Base-by-base conservation (phyloP, 352 stramenopile genomes). In the Pythium oligandrum region DNA sequence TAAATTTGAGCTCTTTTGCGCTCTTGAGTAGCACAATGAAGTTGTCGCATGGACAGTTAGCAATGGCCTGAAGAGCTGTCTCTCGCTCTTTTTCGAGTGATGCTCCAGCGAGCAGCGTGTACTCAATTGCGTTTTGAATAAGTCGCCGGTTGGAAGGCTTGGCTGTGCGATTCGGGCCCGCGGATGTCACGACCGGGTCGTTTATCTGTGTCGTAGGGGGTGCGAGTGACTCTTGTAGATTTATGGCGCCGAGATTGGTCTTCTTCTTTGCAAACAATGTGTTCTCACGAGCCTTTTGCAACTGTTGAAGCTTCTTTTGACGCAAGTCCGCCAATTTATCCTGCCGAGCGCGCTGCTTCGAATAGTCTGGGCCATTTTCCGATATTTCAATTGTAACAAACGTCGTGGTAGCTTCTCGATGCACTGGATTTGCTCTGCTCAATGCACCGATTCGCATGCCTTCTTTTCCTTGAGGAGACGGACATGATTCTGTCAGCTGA, bases 121-220 rank as follows among this genome's bases (percentile, higher is more conserved):
- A 90, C 68, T 89, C 77, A 51, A 91, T 51, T n/a, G 83, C 83
- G 34, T 93, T 91, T 50, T 91, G 80, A 31, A 93, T 74, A 7
- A 90, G 56, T 49, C 86, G 70, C 4, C 75, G 72, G 42, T 91
- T 93, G 6, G 78, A 88, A 11, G 75, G 64, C 3, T 62, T 62
- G 37, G 38, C 12, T 12, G 38, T 12, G 38, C 38, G 38, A 26
- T 26, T 26, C 17, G 17, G 17, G 17, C 17, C 17, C 17, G 17
- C 17, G 17, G 17, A 26, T 26, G 17, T 26, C 17, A 26, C 17
- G 17, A 26, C 17, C 17, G 17, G 17, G 17, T 26, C 17, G 17
- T 26, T 26, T 26, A 26, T 26, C 17, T 26, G 17, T 26, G 17
- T 26, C 17, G 17, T 26, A 26, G 17, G 17, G 17, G 17, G 17